phyloP scores from a whole-genome alignment of 345 rosid genomes.

The Aegle marmelos region DNA sequence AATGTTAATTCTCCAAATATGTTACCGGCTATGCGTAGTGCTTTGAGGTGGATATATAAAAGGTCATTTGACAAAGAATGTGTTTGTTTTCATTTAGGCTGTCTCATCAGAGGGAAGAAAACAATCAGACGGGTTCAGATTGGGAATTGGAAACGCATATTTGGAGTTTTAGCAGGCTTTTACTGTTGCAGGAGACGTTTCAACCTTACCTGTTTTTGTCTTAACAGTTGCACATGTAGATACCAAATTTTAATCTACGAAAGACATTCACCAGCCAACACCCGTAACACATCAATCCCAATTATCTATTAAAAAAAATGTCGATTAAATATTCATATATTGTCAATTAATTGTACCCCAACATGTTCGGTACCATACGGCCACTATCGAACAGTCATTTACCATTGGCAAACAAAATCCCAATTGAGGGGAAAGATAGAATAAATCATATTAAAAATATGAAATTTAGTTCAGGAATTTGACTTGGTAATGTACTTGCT shows the following conservation, averaged over 20 bases:
- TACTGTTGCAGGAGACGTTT: not conserved
- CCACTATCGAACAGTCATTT: not conserved
- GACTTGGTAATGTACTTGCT: not conserved
- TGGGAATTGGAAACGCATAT: not conserved
- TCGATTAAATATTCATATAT: not conserved
- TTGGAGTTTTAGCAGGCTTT: not conserved
- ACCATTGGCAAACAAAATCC: not conserved
- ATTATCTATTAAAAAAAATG: not conserved
- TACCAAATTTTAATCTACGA: not conserved
- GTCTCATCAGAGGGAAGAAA: not conserved
- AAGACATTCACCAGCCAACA: not conserved
- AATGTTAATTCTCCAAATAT: not conserved
- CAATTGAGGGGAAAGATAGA: not conserved
- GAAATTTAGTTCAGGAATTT: not conserved
- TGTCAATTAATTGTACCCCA: too few species aligned
- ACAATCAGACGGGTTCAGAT: conserved; percentile 15
- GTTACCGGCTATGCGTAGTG: not conserved
- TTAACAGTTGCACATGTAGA: not conserved
- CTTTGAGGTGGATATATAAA: not conserved
- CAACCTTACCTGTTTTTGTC: not conserved
- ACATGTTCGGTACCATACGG: not conserved
- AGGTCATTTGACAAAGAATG: not conserved
- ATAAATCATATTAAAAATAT: not conserved
- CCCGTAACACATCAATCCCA: not conserved
- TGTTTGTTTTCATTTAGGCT: not conserved